Conservation (phyloP, 257 asterid species). For the Echites panduratus region DNA sequence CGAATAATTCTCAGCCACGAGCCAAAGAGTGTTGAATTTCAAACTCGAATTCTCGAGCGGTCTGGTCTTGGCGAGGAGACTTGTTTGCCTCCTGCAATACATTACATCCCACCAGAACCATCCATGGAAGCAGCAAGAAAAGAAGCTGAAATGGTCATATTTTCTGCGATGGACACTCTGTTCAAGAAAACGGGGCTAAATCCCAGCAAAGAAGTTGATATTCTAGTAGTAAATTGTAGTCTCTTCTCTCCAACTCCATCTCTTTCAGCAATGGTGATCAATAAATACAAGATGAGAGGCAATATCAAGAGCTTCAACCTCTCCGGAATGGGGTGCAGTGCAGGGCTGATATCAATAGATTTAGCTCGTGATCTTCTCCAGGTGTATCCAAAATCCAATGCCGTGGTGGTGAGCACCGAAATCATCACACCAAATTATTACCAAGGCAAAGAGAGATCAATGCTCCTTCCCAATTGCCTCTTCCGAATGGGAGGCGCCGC, state of each 20-base stretch:
- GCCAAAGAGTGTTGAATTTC: constrained; percentile 52
- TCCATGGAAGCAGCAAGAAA: constrained; percentile 41
- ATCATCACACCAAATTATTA: constrained; percentile 43
- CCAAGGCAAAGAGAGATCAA: constrained; percentile 1
- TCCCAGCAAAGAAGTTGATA: constrained; percentile 39
- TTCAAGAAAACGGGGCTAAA: constrained; percentile 29
- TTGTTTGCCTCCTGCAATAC: constrained; percentile 47
- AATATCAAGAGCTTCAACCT: constrained; percentile 42
- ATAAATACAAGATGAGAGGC: constrained; percentile 45
- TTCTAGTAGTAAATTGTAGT: constrained; percentile 50
- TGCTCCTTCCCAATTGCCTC: background rate
- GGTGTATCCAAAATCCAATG: constrained; percentile 36
- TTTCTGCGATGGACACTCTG: constrained; percentile 31
- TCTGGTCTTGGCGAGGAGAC: constrained; percentile 69
- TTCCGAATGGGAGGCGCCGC: background rate
- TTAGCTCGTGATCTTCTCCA: constrained; percentile 49
- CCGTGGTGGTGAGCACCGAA: constrained; percentile 47
- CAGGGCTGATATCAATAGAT: constrained; percentile 45
- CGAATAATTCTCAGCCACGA: constrained; percentile 31
- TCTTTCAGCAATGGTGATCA: constrained; percentile 49
- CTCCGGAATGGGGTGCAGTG: constrained; percentile 66
- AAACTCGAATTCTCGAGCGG: constrained; percentile 50
- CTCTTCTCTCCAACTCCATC: constrained; percentile 56
- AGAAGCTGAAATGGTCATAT: constrained; percentile 42
- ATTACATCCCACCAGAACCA: constrained; percentile 49